These are phyloP conservation scores for Piloderma croceum DNA, from an alignment of 768 basidiomycete species.

Conservation along the genomic window DNA sequence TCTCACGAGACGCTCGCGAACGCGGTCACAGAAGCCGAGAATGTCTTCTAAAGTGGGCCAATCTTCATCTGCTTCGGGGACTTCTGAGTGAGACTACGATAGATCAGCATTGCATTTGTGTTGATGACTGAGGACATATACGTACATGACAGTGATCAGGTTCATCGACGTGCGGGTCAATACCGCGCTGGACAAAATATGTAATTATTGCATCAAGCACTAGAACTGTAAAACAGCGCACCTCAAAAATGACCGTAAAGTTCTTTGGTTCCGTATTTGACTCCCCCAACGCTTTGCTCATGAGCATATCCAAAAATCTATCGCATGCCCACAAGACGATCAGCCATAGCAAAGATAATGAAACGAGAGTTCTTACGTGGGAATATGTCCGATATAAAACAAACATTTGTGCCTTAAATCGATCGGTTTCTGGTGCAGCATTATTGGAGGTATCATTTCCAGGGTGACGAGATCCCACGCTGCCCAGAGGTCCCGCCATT, in stretches of 20 bases:
- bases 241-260: slow-evolving; percentile 74
- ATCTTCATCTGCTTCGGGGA: slow-evolving; percentile 77
- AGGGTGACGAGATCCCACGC: slow-evolving; percentile 82
- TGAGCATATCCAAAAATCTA: slow-evolving; percentile 82
- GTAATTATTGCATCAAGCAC: background rate
- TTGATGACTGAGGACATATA: slow-evolving; percentile 8
- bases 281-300: slow-evolving; percentile 64
- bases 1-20: slow-evolving; percentile 56
- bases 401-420: slow-evolving; percentile 89
- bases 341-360: background rate
- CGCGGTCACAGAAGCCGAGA: slow-evolving; percentile 70
- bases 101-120: background rate
- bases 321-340: background rate
- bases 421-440: slow-evolving; percentile 87
- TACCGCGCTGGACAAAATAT: slow-evolving; percentile 51
- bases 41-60: slow-evolving; percentile 79
- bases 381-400: slow-evolving; percentile 93
- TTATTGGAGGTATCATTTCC: slow-evolving; percentile 71
- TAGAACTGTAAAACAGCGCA: slow-evolving; percentile 13
- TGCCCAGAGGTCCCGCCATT: slow-evolving; percentile 79
- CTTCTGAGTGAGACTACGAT: slow-evolving; percentile 73
- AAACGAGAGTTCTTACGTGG: slow-evolving; percentile 47
- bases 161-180: slow-evolving; percentile 92
- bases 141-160: slow-evolving; percentile 79
- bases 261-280: slow-evolving; percentile 66